Conservation (phyloP, 495 filamentous ascomycete genomes). For the Endocarpon pusillum region DNA sequence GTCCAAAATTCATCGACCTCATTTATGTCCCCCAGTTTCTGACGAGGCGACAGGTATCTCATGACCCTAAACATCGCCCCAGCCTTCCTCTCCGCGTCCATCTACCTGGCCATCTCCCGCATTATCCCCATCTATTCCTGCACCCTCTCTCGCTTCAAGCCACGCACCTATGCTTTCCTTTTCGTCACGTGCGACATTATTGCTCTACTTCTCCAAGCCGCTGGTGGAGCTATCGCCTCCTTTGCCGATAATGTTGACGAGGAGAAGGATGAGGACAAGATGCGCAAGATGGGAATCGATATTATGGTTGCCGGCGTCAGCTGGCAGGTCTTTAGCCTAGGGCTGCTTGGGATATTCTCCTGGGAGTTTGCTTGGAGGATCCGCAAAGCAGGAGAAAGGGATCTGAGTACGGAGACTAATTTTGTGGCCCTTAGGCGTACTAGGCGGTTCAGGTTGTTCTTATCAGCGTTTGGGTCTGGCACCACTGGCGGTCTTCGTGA, state of each 20-base stretch:
- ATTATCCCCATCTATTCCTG: slow-evolving; percentile 41
- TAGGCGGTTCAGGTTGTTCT: no score
- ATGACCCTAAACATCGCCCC: slow-evolving; percentile 47
- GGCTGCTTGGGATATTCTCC: slow-evolving; percentile 27
- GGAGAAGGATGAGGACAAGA: slow-evolving; percentile 9
- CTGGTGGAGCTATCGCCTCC: slow-evolving; percentile 41
- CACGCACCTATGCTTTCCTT: slow-evolving; percentile 25
- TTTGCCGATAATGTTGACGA: slow-evolving; percentile 16
- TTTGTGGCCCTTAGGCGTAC: no score
- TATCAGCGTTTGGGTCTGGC: no score
- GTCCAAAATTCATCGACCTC: neutral
- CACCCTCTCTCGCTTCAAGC: slow-evolving; percentile 32
- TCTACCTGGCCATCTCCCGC: slow-evolving; percentile 46
- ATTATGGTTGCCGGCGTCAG: slow-evolving; percentile 50
- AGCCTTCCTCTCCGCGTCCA: slow-evolving; percentile 43
- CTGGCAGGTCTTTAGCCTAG: slow-evolving; percentile 33
- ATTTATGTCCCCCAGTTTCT: neutral
- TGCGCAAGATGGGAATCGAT: slow-evolving; percentile 35
- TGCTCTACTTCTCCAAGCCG: slow-evolving; percentile 44
- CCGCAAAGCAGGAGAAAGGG: no score
- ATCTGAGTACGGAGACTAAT: no score
- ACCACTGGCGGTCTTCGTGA: slow-evolving; percentile 40
- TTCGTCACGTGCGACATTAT: slow-evolving; percentile 47
- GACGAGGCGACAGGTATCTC: slow-evolving; percentile 16
- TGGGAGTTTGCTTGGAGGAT: slow-evolving; percentile 30